Conservation (phyloP, 1,284 basidiomycete genomes). For the Coniferiporia weirii region DNA sequence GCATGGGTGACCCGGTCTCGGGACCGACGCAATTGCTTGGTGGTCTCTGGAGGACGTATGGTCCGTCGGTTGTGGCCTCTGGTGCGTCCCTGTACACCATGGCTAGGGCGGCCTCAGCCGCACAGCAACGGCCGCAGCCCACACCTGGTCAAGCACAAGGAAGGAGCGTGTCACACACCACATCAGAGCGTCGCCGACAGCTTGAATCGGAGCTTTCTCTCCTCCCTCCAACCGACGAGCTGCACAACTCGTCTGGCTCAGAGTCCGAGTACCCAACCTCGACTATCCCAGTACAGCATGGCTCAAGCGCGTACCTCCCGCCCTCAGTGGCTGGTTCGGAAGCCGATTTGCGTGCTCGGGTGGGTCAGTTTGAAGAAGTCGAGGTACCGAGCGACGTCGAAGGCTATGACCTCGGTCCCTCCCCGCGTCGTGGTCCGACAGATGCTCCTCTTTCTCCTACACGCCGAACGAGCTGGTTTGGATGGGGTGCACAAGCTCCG, state of each 20-base stretch:
- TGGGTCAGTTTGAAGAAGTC: slow-evolving; percentile 52
- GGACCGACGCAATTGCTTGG: slow-evolving; percentile 59
- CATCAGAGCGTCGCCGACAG: slow-evolving; percentile 43
- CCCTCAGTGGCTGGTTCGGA: slow-evolving; percentile 34
- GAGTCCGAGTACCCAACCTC: slow-evolving; percentile 25
- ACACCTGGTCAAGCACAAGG: slow-evolving; percentile 21
- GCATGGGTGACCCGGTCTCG: slow-evolving; percentile 49
- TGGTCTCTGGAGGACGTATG: slow-evolving; percentile 69
- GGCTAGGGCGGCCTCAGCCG: slow-evolving; percentile 29
- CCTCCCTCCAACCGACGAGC: slow-evolving; percentile 30
- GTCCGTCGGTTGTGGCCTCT: slow-evolving; percentile 62
- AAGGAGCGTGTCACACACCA: slow-evolving; percentile 27
- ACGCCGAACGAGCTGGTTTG: slow-evolving; percentile 35
- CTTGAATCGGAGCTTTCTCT: slow-evolving; percentile 55
- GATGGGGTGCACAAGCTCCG: slow-evolving; percentile 29
- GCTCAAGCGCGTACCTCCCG: slow-evolving; percentile 21
- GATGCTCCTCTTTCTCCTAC: slow-evolving; percentile 19
- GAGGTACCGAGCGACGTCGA: slow-evolving; percentile 63
- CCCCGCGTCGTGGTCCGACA: slow-evolving; percentile 12
- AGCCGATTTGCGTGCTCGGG: slow-evolving; percentile 40
- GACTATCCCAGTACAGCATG: slow-evolving; percentile 31
- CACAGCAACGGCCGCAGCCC: slow-evolving; percentile 17
- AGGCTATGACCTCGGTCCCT: slow-evolving; percentile 40
- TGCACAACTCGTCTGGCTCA: slow-evolving; percentile 19
- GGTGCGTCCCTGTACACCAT: slow-evolving; percentile 56